Percentiles rank a stretch among this genome's conserved stretches.
Conservation (phyloP, 2,329 filamentous ascomycete genomes). For the Penicillium sp. region DNA sequence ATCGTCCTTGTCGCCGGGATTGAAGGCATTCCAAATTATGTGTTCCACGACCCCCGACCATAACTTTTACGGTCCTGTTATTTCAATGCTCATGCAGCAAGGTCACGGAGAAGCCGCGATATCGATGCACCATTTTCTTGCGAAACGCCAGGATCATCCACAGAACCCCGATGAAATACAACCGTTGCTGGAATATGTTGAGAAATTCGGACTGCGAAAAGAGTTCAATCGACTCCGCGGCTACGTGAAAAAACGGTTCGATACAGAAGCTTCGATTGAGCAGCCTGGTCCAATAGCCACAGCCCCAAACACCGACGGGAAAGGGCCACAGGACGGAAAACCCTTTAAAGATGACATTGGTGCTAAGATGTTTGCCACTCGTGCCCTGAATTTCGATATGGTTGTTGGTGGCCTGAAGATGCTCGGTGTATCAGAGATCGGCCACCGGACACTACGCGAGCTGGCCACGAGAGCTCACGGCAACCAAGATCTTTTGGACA, state of each 20-base stretch:
- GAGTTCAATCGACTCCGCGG: conserved; percentile 26
- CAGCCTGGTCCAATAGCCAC: neutral
- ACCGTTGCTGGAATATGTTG: conserved; percentile 42
- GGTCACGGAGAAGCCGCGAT: conserved; percentile 42
- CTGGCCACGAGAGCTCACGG: conserved; percentile 66
- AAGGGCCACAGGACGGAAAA: conserved; percentile 36
- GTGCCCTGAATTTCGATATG: conserved; percentile 69
- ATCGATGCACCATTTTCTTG: conserved; percentile 49
- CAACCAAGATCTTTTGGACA: conserved; percentile 55
- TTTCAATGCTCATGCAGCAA: conserved; percentile 42
- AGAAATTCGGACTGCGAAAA: conserved; percentile 30
- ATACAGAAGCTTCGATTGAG: conserved; percentile 14
- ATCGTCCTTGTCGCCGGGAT: conserved; percentile 18
- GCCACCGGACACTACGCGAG: conserved; percentile 73
- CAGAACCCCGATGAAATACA: conserved; percentile 37
- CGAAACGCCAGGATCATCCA: conserved; percentile 46
- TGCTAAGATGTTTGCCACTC: conserved; percentile 78
- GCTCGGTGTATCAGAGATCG: conserved; percentile 70
- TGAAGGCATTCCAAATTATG: conserved; percentile 43
- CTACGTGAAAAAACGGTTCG: conserved; percentile 25
- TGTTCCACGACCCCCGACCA: conserved; percentile 41
- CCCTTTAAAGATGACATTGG: conserved; percentile 67
- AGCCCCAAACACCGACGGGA: neutral
- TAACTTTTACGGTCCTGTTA: conserved; percentile 46
- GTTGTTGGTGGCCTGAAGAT: conserved; percentile 68